These are phyloP conservation scores for Colletotrichum falcatum DNA, from an alignment of 2,329 filamentous ascomycete genomes.

Conservation along the genomic window DNA sequence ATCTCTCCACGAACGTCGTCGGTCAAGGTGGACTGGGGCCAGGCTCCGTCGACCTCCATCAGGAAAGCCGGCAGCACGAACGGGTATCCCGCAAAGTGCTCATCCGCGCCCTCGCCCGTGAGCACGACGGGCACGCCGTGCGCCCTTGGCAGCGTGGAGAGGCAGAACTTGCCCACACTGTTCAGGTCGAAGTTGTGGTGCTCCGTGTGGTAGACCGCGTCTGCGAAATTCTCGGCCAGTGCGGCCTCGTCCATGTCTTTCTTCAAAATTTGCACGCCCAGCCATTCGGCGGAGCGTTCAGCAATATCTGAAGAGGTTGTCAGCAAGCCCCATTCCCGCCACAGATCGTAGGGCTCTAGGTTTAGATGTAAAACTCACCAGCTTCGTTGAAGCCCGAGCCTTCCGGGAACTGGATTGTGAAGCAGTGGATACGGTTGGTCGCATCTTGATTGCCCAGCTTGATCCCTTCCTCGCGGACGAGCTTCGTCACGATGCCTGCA, in stretches of 20 bases:
- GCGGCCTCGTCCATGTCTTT: conserved; percentile 46
- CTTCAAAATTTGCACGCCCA: conserved; percentile 48
- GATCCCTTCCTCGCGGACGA: conserved; percentile 60
- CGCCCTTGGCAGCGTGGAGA: conserved; percentile 58
- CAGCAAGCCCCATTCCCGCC: not conserved
- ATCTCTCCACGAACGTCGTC: conserved; percentile 24
- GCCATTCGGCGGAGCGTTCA: conserved; percentile 49
- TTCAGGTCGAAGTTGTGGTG: conserved; percentile 60
- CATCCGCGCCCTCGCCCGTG: conserved; percentile 65
- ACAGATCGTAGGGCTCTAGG: too few species aligned
- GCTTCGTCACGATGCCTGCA: conserved; percentile 66
- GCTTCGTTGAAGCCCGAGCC: conserved; percentile 63
- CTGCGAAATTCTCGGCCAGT: conserved; percentile 48
- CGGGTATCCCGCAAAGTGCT: conserved; percentile 66
- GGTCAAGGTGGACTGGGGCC: conserved; percentile 44
- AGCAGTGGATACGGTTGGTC: conserved; percentile 51
- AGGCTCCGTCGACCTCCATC: conserved; percentile 59
- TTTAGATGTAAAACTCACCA: conserved; percentile 43
- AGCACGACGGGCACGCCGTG: conserved; percentile 66
- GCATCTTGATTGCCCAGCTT: conserved; percentile 57
- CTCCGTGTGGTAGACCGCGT: conserved; percentile 49
- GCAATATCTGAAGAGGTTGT: conserved; percentile 45
- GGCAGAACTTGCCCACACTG: conserved; percentile 62
- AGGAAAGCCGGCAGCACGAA: conserved; percentile 60
- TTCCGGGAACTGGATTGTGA: conserved; percentile 65